These are phyloP conservation scores for Anthostomella pinea DNA, from an alignment of 2,329 filamentous ascomycete genomes.

Conservation along the genomic window DNA sequence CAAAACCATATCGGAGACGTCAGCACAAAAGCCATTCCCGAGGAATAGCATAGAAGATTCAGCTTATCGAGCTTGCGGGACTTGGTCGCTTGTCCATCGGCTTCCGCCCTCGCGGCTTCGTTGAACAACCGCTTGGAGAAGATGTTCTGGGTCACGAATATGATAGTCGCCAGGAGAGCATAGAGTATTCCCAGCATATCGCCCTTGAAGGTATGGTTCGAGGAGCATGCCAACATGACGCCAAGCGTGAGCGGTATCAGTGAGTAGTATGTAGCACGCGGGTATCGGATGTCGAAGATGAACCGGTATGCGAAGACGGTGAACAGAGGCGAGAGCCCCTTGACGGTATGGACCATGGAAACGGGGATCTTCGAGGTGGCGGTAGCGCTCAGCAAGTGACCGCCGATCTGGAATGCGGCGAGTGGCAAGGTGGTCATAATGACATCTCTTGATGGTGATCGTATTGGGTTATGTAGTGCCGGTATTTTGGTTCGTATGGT, in stretches of 20 bases:
- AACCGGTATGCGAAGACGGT: constrained; percentile 91
- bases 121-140: constrained; percentile 98
- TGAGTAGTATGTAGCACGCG: constrained; percentile 80
- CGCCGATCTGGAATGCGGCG: constrained; percentile 87
- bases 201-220: constrained; percentile 71
- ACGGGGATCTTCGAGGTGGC: constrained; percentile 94
- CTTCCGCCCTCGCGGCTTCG: constrained; percentile 81
- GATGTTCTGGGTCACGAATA: constrained; percentile 98
- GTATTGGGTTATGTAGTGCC: constrained; percentile 79
- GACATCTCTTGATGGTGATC: constrained; percentile 75
- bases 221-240: constrained; percentile 95
- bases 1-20: constrained; percentile 92
- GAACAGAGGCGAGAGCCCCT: constrained; percentile 92
- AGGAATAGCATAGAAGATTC: constrained; percentile 96
- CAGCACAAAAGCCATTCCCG: constrained; percentile 82
- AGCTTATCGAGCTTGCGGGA: constrained; percentile 90
- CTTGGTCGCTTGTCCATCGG: constrained; percentile 60
- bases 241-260: constrained; percentile 87
- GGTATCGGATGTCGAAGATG: constrained; percentile 86
- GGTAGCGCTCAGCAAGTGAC: constrained; percentile 89
- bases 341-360: constrained; percentile 96
- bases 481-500: constrained; percentile 68
- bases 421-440: constrained; percentile 86
- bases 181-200: constrained; percentile 89
- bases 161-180: constrained; percentile 82